These are phyloP conservation scores for Plasmodium reichenowi DNA, from an alignment of 169 alveolate genomes.

Conservation along the genomic window DNA sequence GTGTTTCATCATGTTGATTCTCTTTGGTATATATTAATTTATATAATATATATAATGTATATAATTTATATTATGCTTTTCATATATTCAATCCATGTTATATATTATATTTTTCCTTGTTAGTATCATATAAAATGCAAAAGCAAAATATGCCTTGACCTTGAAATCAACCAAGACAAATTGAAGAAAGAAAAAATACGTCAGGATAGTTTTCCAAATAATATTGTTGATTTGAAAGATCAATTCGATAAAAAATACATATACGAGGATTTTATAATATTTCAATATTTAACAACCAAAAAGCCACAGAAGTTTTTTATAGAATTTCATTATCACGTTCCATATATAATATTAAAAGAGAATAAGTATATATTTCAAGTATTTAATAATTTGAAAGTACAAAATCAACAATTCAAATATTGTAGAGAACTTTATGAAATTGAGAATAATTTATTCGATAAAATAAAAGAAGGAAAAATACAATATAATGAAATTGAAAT, in stretches of 20 bases:
- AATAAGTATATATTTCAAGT: constrained; percentile 61
- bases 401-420: constrained; percentile 41
- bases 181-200: constrained; percentile 52
- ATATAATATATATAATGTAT: no score
- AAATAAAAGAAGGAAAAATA: constrained; percentile 32
- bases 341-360: constrained; percentile 60
- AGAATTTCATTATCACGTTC: constrained; percentile 50
- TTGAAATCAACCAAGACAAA: constrained; percentile 53
- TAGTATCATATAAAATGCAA: constrained; percentile 60
- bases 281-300: constrained; percentile 71
- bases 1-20: neutral
- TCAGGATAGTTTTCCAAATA: neutral
- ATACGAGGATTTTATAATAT: constrained; percentile 60
- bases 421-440: constrained; percentile 49
- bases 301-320: constrained; percentile 42
- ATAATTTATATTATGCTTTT: no score
- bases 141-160: constrained; percentile 37
- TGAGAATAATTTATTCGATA: constrained; percentile 43
- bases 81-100: neutral
- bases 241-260: constrained; percentile 35
- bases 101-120: neutral
- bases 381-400: constrained; percentile 42
- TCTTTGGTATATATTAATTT: no score
- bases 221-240: constrained; percentile 1
- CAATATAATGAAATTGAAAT: constrained; percentile 55